These are phyloP conservation scores for Craspedostauros australis DNA, from an alignment of 108 stramenopile species.

Conservation along the genomic window DNA sequence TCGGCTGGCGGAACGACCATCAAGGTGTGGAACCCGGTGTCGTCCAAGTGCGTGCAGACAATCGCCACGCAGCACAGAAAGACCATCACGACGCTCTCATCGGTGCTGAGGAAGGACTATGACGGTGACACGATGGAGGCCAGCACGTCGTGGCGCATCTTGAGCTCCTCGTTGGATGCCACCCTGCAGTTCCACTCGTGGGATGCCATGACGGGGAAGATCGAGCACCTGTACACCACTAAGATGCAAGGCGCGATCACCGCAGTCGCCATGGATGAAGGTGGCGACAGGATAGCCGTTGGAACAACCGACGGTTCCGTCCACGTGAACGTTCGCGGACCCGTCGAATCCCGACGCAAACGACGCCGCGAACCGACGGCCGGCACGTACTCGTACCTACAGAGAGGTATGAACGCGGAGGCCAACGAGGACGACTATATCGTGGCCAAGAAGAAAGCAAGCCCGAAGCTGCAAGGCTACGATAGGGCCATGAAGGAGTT, in stretches of 20 bases:
- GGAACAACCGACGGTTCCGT: conserved; percentile 64
- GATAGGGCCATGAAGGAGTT: conserved; percentile 76
- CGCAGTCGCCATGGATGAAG: conserved; percentile 40
- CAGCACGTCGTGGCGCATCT: conserved; percentile 29
- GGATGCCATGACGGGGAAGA: conserved; percentile 29
- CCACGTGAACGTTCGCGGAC: conserved; percentile 46
- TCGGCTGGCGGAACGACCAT: conserved; percentile 74
- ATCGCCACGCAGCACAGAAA: conserved; percentile 69
- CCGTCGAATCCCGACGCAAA: conserved; percentile 25
- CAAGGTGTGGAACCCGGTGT: conserved; percentile 79
- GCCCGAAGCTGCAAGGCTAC: conserved; percentile 60
- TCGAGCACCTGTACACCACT: conserved; percentile 65
- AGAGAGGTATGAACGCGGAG: conserved; percentile 61
- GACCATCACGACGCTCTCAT: conserved; percentile 69
- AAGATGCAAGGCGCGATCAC: conserved; percentile 57
- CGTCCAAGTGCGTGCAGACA: conserved; percentile 48
- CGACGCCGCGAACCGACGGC: conserved; percentile 58
- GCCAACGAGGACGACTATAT: conserved; percentile 60
- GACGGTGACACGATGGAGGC: conserved; percentile 31
- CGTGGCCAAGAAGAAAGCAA: conserved; percentile 42
- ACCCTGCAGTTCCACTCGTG: conserved; percentile 66
- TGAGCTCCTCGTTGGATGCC: conserved; percentile 72
- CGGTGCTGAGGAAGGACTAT: conserved; percentile 20
- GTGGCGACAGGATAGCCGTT: conserved; percentile 56
- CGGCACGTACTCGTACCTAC: conserved; percentile 75